These are phyloP conservation scores for button mushroom (Agaricus bisporus) DNA, from an alignment of 768 basidiomycete genomes.

Conservation along the genomic window DNA sequence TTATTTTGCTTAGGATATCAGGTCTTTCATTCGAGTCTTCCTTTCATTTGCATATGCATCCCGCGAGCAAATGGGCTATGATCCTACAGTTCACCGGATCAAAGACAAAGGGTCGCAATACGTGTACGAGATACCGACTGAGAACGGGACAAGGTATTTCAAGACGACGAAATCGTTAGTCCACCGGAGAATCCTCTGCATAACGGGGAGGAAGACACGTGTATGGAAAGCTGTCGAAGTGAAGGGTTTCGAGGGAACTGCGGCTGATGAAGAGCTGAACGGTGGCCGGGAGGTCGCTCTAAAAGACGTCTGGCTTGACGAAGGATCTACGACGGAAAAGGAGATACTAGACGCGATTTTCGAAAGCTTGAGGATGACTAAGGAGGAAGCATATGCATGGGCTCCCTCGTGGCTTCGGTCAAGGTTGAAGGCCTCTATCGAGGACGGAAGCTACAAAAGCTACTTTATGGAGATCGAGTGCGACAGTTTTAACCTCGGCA, in stretches of 20 bases:
- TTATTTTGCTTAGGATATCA: not conserved
- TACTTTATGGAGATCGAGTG: slow-evolving; percentile 7
- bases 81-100: not conserved
- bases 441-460: not conserved
- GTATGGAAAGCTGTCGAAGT: slow-evolving; percentile 12
- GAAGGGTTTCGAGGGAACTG: not conserved
- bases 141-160: not conserved
- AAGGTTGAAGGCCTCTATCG: not conserved
- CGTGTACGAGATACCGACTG: not conserved
- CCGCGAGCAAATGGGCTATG: slow-evolving; percentile 5
- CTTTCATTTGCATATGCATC: slow-evolving; percentile 7
- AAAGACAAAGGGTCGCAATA: not conserved
- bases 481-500: not conserved
- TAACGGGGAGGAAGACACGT: slow-evolving; percentile 12
- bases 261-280: not conserved
- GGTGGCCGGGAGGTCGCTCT: slow-evolving; percentile 8
- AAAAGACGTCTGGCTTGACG: slow-evolving; percentile 18
- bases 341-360: slow-evolving; percentile 14
- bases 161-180: not conserved
- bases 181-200: not conserved
- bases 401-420: not conserved
- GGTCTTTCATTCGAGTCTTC: not conserved
- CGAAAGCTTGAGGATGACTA: not conserved
- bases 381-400: not conserved
- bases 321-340: slow-evolving; percentile 6